phyloP scores from a whole-genome alignment of 176 grass and related monocot genomes.

The Rhipidocladum racemiflorum region DNA sequence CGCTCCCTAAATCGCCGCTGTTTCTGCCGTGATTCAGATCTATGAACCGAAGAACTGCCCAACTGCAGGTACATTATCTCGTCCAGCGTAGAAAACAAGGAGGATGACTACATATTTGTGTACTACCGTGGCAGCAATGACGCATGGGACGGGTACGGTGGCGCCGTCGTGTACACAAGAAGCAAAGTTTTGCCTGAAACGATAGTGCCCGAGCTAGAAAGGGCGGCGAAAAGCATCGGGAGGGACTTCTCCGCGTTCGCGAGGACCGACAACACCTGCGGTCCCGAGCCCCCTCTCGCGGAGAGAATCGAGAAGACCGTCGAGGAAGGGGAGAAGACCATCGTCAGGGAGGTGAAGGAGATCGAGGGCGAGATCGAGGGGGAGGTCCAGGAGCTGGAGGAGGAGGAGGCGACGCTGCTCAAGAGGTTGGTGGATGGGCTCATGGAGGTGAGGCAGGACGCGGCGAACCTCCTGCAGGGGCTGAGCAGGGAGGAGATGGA shows the following conservation, averaged over 20 bases:
- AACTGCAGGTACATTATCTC: slow-evolving; percentile 85
- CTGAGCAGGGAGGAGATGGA: slow-evolving; percentile 90
- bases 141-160: slow-evolving; percentile 95
- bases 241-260: slow-evolving; percentile 75
- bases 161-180: slow-evolving; percentile 82
- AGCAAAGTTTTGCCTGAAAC: slow-evolving; percentile 63
- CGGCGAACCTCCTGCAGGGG: slow-evolving; percentile 70
- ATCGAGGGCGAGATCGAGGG: slow-evolving; percentile 66
- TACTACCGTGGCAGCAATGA: slow-evolving; percentile 94
- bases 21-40: neutral
- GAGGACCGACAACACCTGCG: slow-evolving; percentile 82
- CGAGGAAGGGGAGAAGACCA: slow-evolving; percentile 73
- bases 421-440: slow-evolving; percentile 65
- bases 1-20: neutral
- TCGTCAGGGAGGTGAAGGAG: slow-evolving; percentile 71
- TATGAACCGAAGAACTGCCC: neutral
- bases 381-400: slow-evolving; percentile 74
- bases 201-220: slow-evolving; percentile 77
- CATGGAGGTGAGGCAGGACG: slow-evolving; percentile 55
- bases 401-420: slow-evolving; percentile 61
- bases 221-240: slow-evolving; percentile 61
- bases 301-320: slow-evolving; percentile 85
- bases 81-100: slow-evolving; percentile 86
- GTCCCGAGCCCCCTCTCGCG: slow-evolving; percentile 77
- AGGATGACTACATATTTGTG: slow-evolving; percentile 92